Percentiles rank a stretch among this genome's conserved stretches.
Evolutionary conservation across 257 asterid genomes (phyloP).

Genomic region (Ilex asprella): DNA sequence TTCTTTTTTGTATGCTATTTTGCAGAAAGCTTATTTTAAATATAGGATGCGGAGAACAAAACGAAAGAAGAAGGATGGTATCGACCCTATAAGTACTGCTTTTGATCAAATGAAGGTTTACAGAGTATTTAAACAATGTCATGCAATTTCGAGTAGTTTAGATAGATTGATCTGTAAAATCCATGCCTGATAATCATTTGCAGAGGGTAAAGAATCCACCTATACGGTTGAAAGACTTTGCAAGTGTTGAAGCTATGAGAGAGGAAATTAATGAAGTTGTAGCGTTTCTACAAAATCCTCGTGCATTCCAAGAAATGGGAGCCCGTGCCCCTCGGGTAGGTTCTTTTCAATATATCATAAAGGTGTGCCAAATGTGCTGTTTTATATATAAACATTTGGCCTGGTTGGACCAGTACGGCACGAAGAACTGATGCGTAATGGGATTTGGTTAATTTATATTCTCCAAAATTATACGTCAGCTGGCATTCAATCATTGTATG

Average conservation of each 20-base stretch:
- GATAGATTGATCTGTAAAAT: slow-evolving; percentile 18
- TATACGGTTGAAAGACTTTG: slow-evolving; percentile 78
- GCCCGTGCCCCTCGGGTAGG: slow-evolving; percentile 99
- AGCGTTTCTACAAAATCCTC: slow-evolving; percentile 87
- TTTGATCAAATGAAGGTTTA: slow-evolving; percentile 96
- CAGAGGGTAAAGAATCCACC: slow-evolving; percentile 97
- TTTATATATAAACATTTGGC: no score
- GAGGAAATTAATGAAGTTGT: slow-evolving; percentile 98
- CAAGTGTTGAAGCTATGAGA: slow-evolving; percentile 88
- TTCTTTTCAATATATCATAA: slow-evolving; percentile 10
- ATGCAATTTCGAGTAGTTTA: slow-evolving; percentile 1
- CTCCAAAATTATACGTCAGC: no score
- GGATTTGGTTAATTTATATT: no score
- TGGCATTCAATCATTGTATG: no score
- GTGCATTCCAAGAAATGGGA: slow-evolving; percentile 95
- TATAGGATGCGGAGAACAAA: slow-evolving; percentile 39
- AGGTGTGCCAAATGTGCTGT: neutral
- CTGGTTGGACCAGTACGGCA: no score
- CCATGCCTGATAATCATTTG: slow-evolving; percentile 15
- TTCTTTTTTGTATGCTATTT: slow-evolving; percentile 13
- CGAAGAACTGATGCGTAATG: no score
- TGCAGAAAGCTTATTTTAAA: slow-evolving; percentile 69
- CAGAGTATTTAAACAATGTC: slow-evolving; percentile 7
- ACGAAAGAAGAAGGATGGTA: slow-evolving; percentile 54
- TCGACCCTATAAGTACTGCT: slow-evolving; percentile 96